Conservation (phyloP, 106 monocot genomes). For the Acorus gramineus region DNA sequence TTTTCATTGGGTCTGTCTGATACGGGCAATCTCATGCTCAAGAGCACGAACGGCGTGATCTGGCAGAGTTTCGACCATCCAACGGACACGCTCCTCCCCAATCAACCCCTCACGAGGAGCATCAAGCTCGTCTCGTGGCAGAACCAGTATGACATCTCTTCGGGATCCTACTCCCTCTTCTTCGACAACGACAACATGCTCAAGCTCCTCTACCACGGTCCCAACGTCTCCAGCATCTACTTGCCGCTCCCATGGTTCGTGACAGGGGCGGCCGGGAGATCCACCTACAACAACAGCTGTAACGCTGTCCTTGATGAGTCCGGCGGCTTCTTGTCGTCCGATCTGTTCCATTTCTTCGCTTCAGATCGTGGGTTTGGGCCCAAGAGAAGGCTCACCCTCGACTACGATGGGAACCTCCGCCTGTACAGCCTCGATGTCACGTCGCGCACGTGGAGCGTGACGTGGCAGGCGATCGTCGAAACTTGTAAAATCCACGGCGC, state of each 20-base stretch:
- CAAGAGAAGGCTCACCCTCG: constrained; percentile 1
- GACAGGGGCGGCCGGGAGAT: background rate
- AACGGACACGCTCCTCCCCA: constrained; percentile 3
- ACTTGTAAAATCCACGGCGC: constrained; percentile 2
- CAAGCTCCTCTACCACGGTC: background rate
- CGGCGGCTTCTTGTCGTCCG: background rate
- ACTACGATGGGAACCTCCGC: constrained; percentile 1
- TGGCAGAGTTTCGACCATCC: background rate
- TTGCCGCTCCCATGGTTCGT: no score
- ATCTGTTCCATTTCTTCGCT: no score
- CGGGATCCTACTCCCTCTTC: no score
- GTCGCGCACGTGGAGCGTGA: background rate
- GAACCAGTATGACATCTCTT: no score
- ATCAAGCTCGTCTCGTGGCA: background rate
- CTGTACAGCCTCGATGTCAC: background rate
- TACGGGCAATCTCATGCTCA: no score
- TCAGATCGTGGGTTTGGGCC: background rate
- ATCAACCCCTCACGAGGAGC: background rate
- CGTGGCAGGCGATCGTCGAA: background rate
- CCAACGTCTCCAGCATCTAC: background rate
- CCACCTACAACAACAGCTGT: no score
- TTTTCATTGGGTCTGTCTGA: no score
- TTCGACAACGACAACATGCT: background rate
- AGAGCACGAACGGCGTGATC: no score
- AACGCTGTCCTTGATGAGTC: no score